phyloP scores from a whole-genome alignment of 2,329 filamentous ascomycete species.

The Samsoniella hepiali region DNA sequence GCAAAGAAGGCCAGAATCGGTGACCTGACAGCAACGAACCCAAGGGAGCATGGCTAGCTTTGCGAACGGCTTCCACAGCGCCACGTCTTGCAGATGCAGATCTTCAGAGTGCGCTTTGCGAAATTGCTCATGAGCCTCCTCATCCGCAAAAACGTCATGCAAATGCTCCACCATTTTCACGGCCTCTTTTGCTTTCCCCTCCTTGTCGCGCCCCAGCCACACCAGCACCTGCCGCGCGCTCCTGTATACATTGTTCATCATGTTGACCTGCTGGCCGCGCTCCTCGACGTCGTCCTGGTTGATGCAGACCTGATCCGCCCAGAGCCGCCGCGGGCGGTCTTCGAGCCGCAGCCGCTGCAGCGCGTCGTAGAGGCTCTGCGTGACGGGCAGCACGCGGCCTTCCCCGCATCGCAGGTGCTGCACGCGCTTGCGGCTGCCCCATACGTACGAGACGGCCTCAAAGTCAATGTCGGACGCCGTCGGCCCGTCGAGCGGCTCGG shows the following conservation, averaged over 20 bases:
- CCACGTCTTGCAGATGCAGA: constrained; percentile 27
- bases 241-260: constrained; percentile 39
- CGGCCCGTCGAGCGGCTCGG: background rate
- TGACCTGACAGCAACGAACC: constrained; percentile 25
- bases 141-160: constrained; percentile 30
- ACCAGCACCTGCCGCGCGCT: constrained; percentile 33
- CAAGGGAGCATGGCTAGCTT: constrained; percentile 32
- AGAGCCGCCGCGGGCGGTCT: constrained; percentile 30
- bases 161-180: constrained; percentile 29
- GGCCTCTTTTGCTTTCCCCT: constrained; percentile 29
- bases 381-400: background rate
- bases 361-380: constrained; percentile 28
- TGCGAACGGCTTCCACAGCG: constrained; percentile 32
- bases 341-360: constrained; percentile 29
- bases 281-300: constrained; percentile 37
- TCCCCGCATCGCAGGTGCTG: background rate
- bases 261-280: constrained; percentile 34
- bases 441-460: constrained; percentile 13
- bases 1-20: constrained; percentile 6
- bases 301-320: constrained; percentile 42
- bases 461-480: background rate
- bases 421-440: constrained; percentile 8
- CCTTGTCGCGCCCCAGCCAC: constrained; percentile 34
- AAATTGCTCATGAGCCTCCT: constrained; percentile 30
- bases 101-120: constrained; percentile 30